Conservation (phyloP, 495 filamentous ascomycete genomes). For the Sabuloglossum arenarium region DNA sequence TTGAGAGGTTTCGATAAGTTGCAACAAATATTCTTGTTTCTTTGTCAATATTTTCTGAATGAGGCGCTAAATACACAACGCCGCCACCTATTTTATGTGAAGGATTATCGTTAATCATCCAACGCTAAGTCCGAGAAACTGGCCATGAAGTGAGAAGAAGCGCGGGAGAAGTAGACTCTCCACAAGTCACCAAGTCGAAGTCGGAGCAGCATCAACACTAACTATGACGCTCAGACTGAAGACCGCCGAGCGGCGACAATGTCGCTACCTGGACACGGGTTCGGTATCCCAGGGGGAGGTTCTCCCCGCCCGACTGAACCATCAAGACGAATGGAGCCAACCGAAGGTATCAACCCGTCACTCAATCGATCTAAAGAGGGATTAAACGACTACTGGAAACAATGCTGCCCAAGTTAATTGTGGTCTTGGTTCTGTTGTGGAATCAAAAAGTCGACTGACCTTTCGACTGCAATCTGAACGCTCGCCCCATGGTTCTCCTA, state of each 20-base stretch:
- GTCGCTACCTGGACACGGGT: neutral
- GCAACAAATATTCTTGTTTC: neutral
- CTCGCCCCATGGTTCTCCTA: neutral
- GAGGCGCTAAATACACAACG: neutral
- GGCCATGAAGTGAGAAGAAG: neutral
- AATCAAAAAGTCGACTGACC: neutral
- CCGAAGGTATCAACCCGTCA: neutral
- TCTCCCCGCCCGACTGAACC: neutral
- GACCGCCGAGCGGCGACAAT: neutral
- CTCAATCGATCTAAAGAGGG: neutral
- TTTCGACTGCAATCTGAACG: neutral
- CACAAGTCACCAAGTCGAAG: neutral
- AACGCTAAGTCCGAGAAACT: neutral
- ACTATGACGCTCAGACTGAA: neutral
- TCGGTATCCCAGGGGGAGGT: neutral
- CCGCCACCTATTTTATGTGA: neutral
- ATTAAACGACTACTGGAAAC: neutral
- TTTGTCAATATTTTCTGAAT: neutral
- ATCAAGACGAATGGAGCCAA: neutral
- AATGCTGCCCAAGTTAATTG: neutral
- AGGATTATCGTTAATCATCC: neutral
- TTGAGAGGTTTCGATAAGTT: neutral
- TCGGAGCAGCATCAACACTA: neutral
- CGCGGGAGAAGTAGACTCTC: neutral
- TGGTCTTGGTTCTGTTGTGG: neutral